Conservation (phyloP, 2,329 filamentous ascomycete genomes). For the Pseudopyricularia cyperi region DNA sequence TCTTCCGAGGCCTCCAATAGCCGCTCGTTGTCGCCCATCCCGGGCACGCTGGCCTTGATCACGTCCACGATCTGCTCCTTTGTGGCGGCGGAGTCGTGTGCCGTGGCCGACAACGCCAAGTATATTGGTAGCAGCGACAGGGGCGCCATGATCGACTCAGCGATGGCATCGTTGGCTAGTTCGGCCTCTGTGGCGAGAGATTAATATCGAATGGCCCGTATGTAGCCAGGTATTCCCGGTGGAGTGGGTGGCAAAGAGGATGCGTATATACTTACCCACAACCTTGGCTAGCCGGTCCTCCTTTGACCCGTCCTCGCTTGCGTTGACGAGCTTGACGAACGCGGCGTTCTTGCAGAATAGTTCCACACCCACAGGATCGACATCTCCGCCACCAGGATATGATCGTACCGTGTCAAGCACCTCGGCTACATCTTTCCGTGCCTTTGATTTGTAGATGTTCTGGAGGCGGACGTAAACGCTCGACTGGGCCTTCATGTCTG, state of each 20-base stretch:
- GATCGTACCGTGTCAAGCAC: slow-evolving; percentile 53
- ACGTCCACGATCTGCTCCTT: slow-evolving; percentile 39
- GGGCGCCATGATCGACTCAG: slow-evolving; percentile 32
- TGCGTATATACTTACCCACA: slow-evolving; percentile 31
- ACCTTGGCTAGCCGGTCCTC: slow-evolving; percentile 36
- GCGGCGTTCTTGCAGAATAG: slow-evolving; percentile 91
- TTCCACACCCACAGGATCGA: slow-evolving; percentile 67
- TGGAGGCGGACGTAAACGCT: slow-evolving; percentile 81
- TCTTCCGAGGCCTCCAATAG: slow-evolving; percentile 47
- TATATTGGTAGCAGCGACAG: slow-evolving; percentile 57
- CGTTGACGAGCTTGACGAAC: slow-evolving; percentile 77
- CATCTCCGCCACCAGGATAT: slow-evolving; percentile 30
- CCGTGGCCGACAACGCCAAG: slow-evolving; percentile 46
- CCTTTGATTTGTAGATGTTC: slow-evolving; percentile 84
- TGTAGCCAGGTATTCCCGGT: neutral
- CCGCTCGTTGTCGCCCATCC: slow-evolving; percentile 24
- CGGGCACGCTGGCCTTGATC: slow-evolving; percentile 27
- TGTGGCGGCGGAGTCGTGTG: slow-evolving; percentile 28
- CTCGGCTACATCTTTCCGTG: slow-evolving; percentile 63
- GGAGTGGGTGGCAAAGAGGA: neutral
- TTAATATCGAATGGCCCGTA: slow-evolving; percentile 10
- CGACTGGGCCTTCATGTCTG: slow-evolving; percentile 96
- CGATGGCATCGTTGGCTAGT: slow-evolving; percentile 38
- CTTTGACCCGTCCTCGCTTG: slow-evolving; percentile 20
- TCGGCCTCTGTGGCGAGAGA: slow-evolving; percentile 31